phyloP scores from a whole-genome alignment of 371 early-diverging fungal genomes.

The Rhizopus microsporus region DNA sequence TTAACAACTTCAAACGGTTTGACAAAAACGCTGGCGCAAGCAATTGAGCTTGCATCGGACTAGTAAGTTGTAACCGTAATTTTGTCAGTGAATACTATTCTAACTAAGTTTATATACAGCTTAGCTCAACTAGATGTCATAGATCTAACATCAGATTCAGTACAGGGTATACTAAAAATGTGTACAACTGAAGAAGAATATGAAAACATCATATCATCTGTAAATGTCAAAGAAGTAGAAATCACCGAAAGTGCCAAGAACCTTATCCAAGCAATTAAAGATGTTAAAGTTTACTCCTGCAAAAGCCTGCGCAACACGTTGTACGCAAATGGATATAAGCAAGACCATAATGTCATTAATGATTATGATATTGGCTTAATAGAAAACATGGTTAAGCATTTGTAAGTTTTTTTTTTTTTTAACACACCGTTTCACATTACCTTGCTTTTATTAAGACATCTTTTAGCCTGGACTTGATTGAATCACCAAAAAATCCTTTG shows the following conservation, averaged over 20 bases:
- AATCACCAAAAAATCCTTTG: slow-evolving; percentile 16
- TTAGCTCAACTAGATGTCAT: slow-evolving; percentile 11
- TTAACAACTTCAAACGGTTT: slow-evolving; percentile 2
- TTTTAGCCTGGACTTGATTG: slow-evolving; percentile 17
- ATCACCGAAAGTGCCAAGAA: slow-evolving; percentile 5
- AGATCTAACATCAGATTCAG: slow-evolving; percentile 16
- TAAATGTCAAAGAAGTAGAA: slow-evolving; percentile 7
- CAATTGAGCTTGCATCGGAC: slow-evolving; percentile 14
- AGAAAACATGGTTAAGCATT: slow-evolving; percentile 11
- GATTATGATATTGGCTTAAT: slow-evolving; percentile 13
- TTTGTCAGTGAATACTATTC: slow-evolving; percentile 10
- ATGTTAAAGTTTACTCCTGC: slow-evolving; percentile 10
- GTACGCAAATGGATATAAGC: slow-evolving; percentile 12
- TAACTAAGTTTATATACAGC: slow-evolving; percentile 14
- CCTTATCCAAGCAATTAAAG: slow-evolving; percentile 12
- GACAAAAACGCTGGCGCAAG: slow-evolving; percentile 13
- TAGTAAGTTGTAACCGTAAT: slow-evolving; percentile 13
- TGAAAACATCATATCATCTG: slow-evolving; percentile 4
- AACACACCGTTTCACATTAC: slow-evolving; percentile 5
- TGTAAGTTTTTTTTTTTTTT: slow-evolving; percentile 12
- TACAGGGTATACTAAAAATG: slow-evolving; percentile 6
- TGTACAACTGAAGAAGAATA: slow-evolving; percentile 12
- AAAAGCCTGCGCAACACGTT: slow-evolving; percentile 11
- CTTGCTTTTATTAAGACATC: slow-evolving; percentile 9
- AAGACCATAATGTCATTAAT: slow-evolving; percentile 2